Conservation (phyloP, 345 rosid species). For the Mercurialis annua region DNA sequence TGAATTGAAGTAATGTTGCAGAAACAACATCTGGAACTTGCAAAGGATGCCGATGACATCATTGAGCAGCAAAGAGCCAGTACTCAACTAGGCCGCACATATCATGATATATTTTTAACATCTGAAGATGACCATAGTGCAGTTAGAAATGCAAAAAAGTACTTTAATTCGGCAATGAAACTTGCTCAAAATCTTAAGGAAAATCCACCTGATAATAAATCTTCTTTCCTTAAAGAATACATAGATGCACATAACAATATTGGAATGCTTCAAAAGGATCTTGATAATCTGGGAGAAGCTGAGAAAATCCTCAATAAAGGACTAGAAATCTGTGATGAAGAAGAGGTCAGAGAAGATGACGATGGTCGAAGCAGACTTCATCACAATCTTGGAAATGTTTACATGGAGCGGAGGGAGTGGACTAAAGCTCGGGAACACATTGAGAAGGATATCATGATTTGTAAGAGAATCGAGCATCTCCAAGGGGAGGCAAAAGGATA, state of each 20-base stretch:
- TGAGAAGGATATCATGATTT: conserved; percentile 74
- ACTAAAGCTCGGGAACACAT: conserved; percentile 65
- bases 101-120: conserved; percentile 59
- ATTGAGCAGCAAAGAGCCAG: conserved; percentile 93
- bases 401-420: conserved; percentile 69
- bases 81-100: conserved; percentile 93
- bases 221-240: conserved; percentile 74
- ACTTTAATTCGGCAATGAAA: conserved; percentile 75
- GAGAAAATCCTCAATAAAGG: conserved; percentile 52
- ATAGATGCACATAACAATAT: conserved; percentile 88
- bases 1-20: conserved; percentile 26
- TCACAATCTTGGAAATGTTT: conserved; percentile 85
- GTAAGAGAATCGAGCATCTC: conserved; percentile 60
- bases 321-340: conserved; percentile 78
- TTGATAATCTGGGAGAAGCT: conserved; percentile 79
- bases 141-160: conserved; percentile 72
- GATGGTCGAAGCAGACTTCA: conserved; percentile 86
- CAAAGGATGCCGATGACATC: conserved; percentile 60
- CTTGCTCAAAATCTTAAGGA: conserved; percentile 64
- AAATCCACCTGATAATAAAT: conserved; percentile 49
- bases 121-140: conserved; percentile 66
- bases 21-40: conserved; percentile 90
- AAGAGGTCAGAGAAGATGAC: conserved; percentile 69
- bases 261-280: conserved; percentile 87
- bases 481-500: conserved; percentile 98